A percentile compares a stretch with the other conserved stretches of the same genome.
Conservation (phyloP, 1,284 basidiomycete genomes). For the Papiliotrema flavescens region DNA sequence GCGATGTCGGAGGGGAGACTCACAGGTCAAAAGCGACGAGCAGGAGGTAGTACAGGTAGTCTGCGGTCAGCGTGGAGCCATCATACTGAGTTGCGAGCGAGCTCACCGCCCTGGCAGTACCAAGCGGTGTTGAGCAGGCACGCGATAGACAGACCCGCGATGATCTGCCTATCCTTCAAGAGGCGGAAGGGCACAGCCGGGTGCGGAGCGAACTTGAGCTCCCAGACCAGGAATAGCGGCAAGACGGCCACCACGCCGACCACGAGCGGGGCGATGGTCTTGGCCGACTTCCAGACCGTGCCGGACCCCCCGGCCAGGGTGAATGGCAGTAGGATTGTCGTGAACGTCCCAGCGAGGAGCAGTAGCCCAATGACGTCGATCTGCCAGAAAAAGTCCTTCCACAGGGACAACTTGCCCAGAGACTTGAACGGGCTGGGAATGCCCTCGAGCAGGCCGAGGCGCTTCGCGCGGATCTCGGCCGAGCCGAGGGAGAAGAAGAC, state of each 20-base stretch:
- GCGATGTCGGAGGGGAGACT: slow-evolving; percentile 2
- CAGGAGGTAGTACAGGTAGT: slow-evolving; percentile 46
- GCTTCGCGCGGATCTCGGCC: slow-evolving; percentile 33
- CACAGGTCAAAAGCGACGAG: slow-evolving; percentile 47
- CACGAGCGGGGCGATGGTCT: slow-evolving; percentile 48
- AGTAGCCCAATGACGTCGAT: slow-evolving; percentile 48
- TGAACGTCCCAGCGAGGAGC: slow-evolving; percentile 41
- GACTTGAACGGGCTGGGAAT: slow-evolving; percentile 35
- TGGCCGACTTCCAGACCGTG: slow-evolving; percentile 37
- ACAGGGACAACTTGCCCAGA: slow-evolving; percentile 10
- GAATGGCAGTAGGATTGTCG: slow-evolving; percentile 48
- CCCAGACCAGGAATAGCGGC: slow-evolving; percentile 48
- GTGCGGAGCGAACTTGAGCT: slow-evolving; percentile 40
- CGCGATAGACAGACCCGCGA: slow-evolving; percentile 46
- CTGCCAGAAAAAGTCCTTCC: slow-evolving; percentile 48
- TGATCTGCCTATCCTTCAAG: slow-evolving; percentile 46
- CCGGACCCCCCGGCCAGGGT: slow-evolving; percentile 44
- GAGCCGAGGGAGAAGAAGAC: slow-evolving; percentile 38
- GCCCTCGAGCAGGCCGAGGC: slow-evolving; percentile 30
- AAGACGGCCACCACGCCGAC: slow-evolving; percentile 44
- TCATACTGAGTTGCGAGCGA: no score
- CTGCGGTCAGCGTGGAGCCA: no score
- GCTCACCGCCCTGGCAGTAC: slow-evolving; percentile 42
- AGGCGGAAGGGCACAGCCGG: slow-evolving; percentile 47
- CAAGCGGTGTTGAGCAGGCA: slow-evolving; percentile 46